Evolutionary conservation across 768 basidiomycete genomes (phyloP).

Genomic region (Tulasnella calospora): DNA sequence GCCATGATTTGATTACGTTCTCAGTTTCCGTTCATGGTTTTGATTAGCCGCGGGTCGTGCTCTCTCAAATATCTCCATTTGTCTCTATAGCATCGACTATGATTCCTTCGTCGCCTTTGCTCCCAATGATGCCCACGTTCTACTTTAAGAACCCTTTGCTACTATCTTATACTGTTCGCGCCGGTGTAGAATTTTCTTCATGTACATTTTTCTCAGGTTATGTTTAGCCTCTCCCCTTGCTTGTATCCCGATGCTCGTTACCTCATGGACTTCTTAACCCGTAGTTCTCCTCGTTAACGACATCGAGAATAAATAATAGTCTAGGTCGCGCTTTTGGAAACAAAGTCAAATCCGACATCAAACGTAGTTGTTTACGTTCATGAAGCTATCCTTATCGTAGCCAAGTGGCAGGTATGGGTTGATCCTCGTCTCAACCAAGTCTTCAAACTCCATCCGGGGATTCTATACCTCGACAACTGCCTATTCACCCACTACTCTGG

Average conservation of each 20-base stretch:
- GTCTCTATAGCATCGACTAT: background rate
- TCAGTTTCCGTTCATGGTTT: background rate
- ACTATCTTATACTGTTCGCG: conserved; percentile 6
- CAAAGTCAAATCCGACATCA: too few relatives aligned
- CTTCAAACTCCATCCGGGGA: too few relatives aligned
- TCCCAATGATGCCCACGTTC: background rate
- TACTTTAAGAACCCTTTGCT: conserved; percentile 5
- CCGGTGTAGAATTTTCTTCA: background rate
- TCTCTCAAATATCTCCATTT: background rate
- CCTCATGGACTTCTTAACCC: background rate
- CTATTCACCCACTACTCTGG: background rate
- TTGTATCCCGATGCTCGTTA: background rate
- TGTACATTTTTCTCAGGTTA: background rate
- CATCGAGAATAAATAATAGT: too few relatives aligned
- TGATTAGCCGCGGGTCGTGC: background rate
- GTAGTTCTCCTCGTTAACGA: background rate
- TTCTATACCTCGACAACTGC: background rate
- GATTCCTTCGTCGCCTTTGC: background rate
- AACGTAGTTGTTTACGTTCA: too few relatives aligned
- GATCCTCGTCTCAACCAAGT: too few relatives aligned
- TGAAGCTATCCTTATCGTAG: background rate
- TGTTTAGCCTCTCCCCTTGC: background rate
- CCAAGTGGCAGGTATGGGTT: background rate
- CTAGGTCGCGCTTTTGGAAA: background rate
- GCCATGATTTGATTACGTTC: background rate